Evolutionary conservation across 2,329 filamentous ascomycete genomes (phyloP), one percentile per base, ranked within the genome.

Genomic region (Epichloe glyceriae): DNA sequence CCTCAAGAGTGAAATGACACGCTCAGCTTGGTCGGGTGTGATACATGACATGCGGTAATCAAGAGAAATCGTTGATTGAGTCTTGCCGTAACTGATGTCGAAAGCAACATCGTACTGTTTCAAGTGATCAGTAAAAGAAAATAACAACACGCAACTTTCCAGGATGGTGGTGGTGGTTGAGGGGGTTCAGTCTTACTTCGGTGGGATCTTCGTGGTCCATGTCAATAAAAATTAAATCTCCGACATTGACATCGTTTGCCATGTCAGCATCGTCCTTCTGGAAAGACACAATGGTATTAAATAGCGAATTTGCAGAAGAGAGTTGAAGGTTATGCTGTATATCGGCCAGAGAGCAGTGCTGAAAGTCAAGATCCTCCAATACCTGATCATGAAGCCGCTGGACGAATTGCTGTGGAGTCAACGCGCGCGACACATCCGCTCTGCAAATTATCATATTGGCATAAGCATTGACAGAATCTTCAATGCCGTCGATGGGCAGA

Each of bases 271-370:
- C 49, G 8, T 41, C 57, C 56, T 49, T 45, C 33, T 66, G 63
- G 42, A 64, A 61, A 0, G 65, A 66, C 5, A 67, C 56, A 2
- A 61, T 56, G 2, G 59, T 66, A 51, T 67, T 67, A 53, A 67
- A 67, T 10, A 67, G n/a, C 12, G 41, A 42, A 17, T 3, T 48
- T 41, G 10, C 50, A 42, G 2, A 49, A 52, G 2, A 53, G 58
- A 6, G 54, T 46, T 1, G 55, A 4, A 66, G 49, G 11, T 59
- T 59, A 39, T 63, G 63, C 51, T 74, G 71, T 14, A 75, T 71
- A 43, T 69, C 67, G 3, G 71, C 71, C 17, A 74, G 62, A 2
- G 75, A 76, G 55, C 71, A 73, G 51, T 66, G 69, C 53, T 78
- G 75, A 54, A 68, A 1, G 67, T 63, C 52, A 78, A 64, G 41